A percentile compares a stretch with the other conserved stretches of the same genome.
These are phyloP conservation scores for Solanum raphanifolium DNA, from an alignment of 257 asterid genomes.

Conservation along the genomic window DNA sequence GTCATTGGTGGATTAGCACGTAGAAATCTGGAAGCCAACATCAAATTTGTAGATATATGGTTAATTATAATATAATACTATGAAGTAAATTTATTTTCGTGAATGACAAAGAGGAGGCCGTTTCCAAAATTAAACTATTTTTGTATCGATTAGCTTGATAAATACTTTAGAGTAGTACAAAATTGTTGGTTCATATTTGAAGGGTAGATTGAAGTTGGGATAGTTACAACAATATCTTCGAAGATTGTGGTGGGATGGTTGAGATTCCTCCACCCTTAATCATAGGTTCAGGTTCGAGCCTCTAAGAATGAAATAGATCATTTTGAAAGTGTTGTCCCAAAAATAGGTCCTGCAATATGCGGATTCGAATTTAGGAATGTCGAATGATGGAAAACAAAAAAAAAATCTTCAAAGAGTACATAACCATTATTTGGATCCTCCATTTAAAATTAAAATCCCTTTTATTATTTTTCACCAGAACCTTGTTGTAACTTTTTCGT, in stretches of 20 bases:
- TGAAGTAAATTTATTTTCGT: background rate
- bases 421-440: background rate
- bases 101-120: background rate
- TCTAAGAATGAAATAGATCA: too few relatives aligned
- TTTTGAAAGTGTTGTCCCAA: background rate
- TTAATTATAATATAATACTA: background rate
- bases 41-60: background rate
- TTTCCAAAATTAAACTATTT: background rate
- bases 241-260: background rate
- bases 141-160: background rate
- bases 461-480: background rate
- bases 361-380: background rate
- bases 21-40: background rate
- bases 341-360: background rate
- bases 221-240: background rate
- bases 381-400: background rate
- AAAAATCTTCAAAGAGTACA: background rate
- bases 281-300: background rate
- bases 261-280: background rate
- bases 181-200: background rate
- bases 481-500: background rate
- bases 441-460: background rate
- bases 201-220: background rate
- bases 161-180: background rate
- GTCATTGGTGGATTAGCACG: background rate